Evolutionary conservation across 225 moss, liverwort and hornwort species (phyloP).

Genomic region (Ulota crispa): DNA sequence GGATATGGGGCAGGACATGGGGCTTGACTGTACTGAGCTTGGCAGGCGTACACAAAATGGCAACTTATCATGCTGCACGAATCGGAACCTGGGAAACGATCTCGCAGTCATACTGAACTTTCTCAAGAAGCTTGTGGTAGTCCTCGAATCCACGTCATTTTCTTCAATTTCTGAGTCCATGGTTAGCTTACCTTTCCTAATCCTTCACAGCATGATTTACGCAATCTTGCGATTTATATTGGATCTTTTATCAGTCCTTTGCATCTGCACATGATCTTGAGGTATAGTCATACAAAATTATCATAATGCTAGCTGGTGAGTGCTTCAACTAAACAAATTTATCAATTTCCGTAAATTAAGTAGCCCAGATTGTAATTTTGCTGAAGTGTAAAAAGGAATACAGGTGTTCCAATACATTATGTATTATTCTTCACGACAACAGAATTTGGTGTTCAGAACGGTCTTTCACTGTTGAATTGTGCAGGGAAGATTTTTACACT

Average conservation of each 20-base stretch:
- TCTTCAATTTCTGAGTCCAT: background rate
- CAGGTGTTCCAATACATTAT: background rate
- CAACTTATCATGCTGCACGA: slow-evolving; percentile 82
- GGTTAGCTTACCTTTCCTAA: background rate
- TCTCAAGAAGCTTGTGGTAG: slow-evolving; percentile 71
- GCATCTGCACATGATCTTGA: background rate
- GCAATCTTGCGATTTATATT: background rate
- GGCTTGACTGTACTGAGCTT: slow-evolving; percentile 58
- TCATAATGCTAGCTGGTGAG: background rate
- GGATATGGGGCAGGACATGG: too few relatives aligned
- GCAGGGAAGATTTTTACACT: slow-evolving; percentile 52
- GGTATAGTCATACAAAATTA: background rate
- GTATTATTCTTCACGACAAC: background rate
- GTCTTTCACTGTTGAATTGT: background rate
- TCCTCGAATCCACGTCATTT: background rate
- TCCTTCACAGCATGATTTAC: background rate
- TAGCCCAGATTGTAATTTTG: background rate
- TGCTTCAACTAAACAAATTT: too few relatives aligned
- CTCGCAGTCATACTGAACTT: slow-evolving; percentile 66
- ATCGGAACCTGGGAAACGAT: slow-evolving; percentile 62
- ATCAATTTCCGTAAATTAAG: too few relatives aligned
- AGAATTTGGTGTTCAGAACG: slow-evolving; percentile 4
- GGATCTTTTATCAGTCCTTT: background rate
- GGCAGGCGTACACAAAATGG: slow-evolving; percentile 81
- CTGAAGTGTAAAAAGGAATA: background rate